phyloP scores from a whole-genome alignment of 2,329 filamentous ascomycete species.

The Coccinonectria pachysandricola region DNA sequence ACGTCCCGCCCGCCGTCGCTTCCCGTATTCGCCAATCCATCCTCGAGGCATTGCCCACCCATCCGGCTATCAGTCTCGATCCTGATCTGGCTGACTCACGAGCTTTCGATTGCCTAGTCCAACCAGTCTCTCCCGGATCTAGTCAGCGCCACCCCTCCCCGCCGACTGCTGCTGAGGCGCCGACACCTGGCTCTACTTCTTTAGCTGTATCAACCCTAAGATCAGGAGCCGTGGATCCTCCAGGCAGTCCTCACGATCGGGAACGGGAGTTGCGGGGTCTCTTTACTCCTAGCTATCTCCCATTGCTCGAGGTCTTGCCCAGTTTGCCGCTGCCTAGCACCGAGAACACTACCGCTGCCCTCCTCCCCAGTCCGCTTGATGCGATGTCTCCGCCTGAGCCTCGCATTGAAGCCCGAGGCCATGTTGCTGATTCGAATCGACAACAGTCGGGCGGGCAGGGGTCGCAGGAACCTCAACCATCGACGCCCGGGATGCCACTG shows the following conservation, averaged over 20 bases:
- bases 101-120: constrained; percentile 19
- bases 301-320: constrained; percentile 42
- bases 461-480: constrained; percentile 8
- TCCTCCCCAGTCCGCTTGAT: constrained; percentile 8
- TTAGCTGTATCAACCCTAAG: too few species aligned
- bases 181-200: too few species aligned
- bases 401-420: constrained; percentile 12
- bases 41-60: constrained; percentile 32
- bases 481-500: constrained; percentile 12
- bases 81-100: constrained; percentile 26
- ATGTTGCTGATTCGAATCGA: constrained; percentile 16
- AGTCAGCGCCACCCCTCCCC: constrained; percentile 22
- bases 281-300: constrained; percentile 53
- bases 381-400: constrained; percentile 18
- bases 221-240: constrained; percentile 21
- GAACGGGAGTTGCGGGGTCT: constrained; percentile 51
- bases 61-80: constrained; percentile 30
- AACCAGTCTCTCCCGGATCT: constrained; percentile 19
- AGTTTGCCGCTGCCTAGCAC: constrained; percentile 12
- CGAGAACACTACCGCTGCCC: constrained; percentile 10
- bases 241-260: constrained; percentile 39
- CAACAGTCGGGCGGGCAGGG: constrained; percentile 7
- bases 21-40: constrained; percentile 37
- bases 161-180: constrained; percentile 18
- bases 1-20: constrained; percentile 36